Base-by-base conservation (phyloP, 352 stramenopile genomes). In the Pythium phragmiticola region DNA sequence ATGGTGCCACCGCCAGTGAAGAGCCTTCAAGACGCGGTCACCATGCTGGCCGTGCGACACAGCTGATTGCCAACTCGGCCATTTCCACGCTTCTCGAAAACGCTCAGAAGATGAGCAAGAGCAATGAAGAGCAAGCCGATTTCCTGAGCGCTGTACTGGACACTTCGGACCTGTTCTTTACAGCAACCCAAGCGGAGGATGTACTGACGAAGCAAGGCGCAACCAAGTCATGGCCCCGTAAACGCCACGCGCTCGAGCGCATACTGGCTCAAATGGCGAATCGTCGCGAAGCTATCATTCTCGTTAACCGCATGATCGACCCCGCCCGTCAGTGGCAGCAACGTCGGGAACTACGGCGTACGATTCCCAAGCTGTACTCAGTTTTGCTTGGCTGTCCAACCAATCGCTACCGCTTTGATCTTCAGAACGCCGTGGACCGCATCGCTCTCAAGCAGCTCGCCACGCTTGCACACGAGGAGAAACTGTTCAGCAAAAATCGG, bases 181-280 rank as follows among this genome's bases (percentile, higher is more conserved):
- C 85, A 4, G 75, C 79, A 2, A 34, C 62, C 3, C 85, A 94
- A 67, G 85, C 85, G 0, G 78, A 92, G 37, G 65, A 82, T 9
- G 55, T 95, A 14, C 54, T 96, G 2, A 51, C 54, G 5, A 76
- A 80, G 26, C 77, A 87, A 65, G 76, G 77, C 4, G 69, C 75
- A 9, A 47, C 72, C 2, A 76, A 74, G 23, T 70, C 65, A 2
- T 69, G 69, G 28, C 42, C 63, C 7, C 66, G 77, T 0, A 73
- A 78, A 23, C 34, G 83, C 16, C 54, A 70, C 37, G 70, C 74
- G 0, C 39, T 86, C 0, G 59, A 72, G 7, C 72, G 64, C 4
- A 51, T 94, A 6, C 23, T 96, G 12, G 76, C 80, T 1, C 84
- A 88, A 52, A 89, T 97, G 69, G 59, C 82, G 23, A 89, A 79